A percentile compares a stretch with the other conserved stretches of the same genome.
These are phyloP conservation scores for Botrytis byssoidea DNA, from an alignment of 2,329 filamentous ascomycete genomes.

Conservation along the genomic window DNA sequence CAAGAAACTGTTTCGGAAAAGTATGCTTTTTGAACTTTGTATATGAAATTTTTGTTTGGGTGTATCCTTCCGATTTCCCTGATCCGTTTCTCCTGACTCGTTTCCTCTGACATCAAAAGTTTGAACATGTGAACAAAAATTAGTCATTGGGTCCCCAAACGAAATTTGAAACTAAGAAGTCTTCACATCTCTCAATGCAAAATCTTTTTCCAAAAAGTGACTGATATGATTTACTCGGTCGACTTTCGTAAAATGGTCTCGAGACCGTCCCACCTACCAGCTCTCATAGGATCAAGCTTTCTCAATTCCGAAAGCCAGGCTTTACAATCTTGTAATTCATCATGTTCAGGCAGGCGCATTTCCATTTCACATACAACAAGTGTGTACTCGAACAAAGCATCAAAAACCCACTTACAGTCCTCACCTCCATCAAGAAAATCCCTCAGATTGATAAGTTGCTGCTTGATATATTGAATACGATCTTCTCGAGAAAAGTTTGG, in stretches of 20 bases:
- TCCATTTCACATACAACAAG: constrained; percentile 56
- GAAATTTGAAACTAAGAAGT: neutral
- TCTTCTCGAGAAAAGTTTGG: constrained; percentile 61
- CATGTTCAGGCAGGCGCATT: constrained; percentile 42
- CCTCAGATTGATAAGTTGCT: constrained; percentile 72
- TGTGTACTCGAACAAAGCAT: constrained; percentile 76
- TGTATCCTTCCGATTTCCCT: neutral
- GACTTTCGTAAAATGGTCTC: constrained; percentile 25
- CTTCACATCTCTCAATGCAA: neutral
- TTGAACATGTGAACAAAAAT: neutral
- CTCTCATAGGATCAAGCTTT: constrained; percentile 38
- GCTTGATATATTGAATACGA: constrained; percentile 61
- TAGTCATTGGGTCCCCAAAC: neutral
- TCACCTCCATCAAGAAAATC: constrained; percentile 63
- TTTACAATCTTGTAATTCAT: constrained; percentile 42
- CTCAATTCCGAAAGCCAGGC: constrained; percentile 37
- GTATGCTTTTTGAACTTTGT: neutral
- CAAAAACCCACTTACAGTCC: constrained; percentile 86
- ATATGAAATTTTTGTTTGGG: neutral
- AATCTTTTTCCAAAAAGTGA: neutral
- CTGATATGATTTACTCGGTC: neutral
- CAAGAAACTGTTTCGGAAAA: neutral
- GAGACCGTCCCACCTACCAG: constrained; percentile 39
- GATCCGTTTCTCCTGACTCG: no score
- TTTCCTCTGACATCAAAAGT: no score